Percentiles rank a stretch among this genome's conserved stretches.
Evolutionary conservation across 2,329 filamentous ascomycete species (phyloP).

Genomic region (Ploettnerulaceae sp.): DNA sequence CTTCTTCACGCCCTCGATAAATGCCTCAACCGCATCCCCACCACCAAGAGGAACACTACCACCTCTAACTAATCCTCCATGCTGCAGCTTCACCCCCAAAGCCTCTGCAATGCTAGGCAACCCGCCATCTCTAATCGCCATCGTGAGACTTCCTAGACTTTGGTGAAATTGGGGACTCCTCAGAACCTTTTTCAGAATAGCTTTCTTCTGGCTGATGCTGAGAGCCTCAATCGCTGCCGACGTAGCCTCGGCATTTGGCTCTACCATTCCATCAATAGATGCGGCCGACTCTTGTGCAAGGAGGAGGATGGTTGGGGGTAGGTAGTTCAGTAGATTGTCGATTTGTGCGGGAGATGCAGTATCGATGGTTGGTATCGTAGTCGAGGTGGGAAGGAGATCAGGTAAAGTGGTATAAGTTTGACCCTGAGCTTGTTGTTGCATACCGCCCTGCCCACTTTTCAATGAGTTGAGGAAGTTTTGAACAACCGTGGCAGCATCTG

Average conservation of each 20-base stretch:
- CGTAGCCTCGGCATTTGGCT: constrained; percentile 64
- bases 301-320: constrained; percentile 75
- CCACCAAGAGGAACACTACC: constrained; percentile 82
- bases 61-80: constrained; percentile 75
- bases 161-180: constrained; percentile 89
- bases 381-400: constrained; percentile 74
- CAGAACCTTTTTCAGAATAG: constrained; percentile 74
- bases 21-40: constrained; percentile 83
- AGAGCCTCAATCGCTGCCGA: constrained; percentile 70
- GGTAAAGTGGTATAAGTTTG: constrained; percentile 76
- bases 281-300: constrained; percentile 65
- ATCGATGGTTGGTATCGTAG: constrained; percentile 73
- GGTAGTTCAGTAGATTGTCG: constrained; percentile 68
- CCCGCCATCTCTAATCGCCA: constrained; percentile 85
- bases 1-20: constrained; percentile 83
- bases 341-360: constrained; percentile 52
- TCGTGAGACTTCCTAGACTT: constrained; percentile 76
- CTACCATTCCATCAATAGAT: constrained; percentile 51
- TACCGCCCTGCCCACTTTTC: constrained; percentile 41
- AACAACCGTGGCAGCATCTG: constrained; percentile 72
- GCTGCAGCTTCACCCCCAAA: constrained; percentile 71
- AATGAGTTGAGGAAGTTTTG: constrained; percentile 86
- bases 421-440: constrained; percentile 45
- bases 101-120: constrained; percentile 87
- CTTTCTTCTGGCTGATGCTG: constrained; percentile 70